Evolutionary conservation across 2,329 filamentous ascomycete genomes (phyloP).

Genomic region (Zasmidium citrigriseum): DNA sequence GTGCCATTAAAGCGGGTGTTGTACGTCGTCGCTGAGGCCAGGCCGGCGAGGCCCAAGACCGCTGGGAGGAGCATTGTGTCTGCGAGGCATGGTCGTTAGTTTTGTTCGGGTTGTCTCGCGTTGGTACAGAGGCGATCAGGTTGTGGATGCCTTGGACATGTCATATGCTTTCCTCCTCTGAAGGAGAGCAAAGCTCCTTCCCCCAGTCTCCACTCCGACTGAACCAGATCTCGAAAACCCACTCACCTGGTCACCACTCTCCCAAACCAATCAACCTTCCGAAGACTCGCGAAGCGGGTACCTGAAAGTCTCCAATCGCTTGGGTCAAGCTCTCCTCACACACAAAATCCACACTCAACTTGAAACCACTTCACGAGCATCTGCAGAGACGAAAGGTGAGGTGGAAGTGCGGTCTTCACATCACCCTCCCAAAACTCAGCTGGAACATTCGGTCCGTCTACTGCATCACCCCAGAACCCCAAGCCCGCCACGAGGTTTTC

Average conservation of each 20-base stretch:
- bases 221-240: not conserved
- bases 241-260: not conserved
- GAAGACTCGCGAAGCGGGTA: no score
- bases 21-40: slow-evolving; percentile 37
- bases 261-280: not conserved
- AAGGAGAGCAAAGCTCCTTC: no score
- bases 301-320: no score
- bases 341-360: no score
- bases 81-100: not conserved
- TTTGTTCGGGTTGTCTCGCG: no score
- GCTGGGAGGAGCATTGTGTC: not conserved
- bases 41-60: not conserved
- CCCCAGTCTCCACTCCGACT: no score
- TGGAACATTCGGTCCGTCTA: slow-evolving; percentile 2
- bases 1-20: slow-evolving; percentile 54
- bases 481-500: not conserved
- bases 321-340: no score
- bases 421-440: not conserved
- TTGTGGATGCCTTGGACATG: no score
- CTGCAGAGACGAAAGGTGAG: no score
- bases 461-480: not conserved
- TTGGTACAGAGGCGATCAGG: no score
- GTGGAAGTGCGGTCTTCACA: no score
- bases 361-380: no score
- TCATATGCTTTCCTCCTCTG: not conserved